Conservation (phyloP, 176 grass and related monocot species). For the Avena insularis region DNA sequence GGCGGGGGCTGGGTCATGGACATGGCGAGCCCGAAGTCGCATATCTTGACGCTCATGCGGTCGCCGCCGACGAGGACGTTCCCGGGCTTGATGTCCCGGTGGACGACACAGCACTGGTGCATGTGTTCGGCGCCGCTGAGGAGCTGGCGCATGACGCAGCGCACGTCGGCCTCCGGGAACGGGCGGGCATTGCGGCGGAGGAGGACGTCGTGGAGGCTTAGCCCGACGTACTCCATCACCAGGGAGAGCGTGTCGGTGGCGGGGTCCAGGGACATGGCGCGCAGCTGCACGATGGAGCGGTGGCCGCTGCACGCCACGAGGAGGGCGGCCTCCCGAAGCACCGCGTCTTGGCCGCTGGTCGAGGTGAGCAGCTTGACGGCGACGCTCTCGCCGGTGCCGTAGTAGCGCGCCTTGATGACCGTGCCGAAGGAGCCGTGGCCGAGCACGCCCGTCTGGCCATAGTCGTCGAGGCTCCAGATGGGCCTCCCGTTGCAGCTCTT, state of each 20-base stretch:
- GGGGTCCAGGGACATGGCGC: conserved; percentile 25
- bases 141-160: conserved; percentile 49
- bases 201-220: conserved; percentile 48
- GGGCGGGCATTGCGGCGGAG: background rate
- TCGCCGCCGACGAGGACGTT: conserved; percentile 48
- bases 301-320: conserved; percentile 38
- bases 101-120: conserved; percentile 48
- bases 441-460: conserved; percentile 6
- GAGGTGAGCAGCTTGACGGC: conserved; percentile 41
- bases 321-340: conserved; percentile 15
- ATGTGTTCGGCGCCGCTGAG: conserved; percentile 38
- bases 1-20: background rate
- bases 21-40: conserved; percentile 10
- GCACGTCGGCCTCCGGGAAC: conserved; percentile 36
- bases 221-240: conserved; percentile 59
- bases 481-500: background rate
- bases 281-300: conserved; percentile 45
- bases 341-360: background rate
- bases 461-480: conserved; percentile 15
- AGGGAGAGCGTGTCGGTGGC: conserved; percentile 26
- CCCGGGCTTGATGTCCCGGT: conserved; percentile 57
- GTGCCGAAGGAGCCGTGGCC: conserved; percentile 9
- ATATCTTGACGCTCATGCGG: conserved; percentile 17
- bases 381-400: conserved; percentile 39
- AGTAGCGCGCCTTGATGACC: conserved; percentile 32